Percentiles rank a stretch among this genome's conserved stretches.
Conservation (phyloP, 768 basidiomycete species). For the Exsudoporus frostii region DNA sequence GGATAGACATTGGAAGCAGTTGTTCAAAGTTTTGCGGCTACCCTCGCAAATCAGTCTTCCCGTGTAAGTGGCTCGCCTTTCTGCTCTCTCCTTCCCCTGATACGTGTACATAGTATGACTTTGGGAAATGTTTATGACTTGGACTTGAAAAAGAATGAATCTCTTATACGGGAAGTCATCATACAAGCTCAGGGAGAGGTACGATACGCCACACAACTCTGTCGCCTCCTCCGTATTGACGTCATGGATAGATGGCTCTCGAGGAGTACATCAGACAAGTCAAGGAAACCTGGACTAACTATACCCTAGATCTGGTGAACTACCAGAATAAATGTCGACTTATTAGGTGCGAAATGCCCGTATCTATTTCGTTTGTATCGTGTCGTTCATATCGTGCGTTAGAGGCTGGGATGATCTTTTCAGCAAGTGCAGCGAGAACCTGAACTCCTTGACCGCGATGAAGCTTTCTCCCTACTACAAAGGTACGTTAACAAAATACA, state of each 20-base stretch:
- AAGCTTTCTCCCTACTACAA: conserved; percentile 98
- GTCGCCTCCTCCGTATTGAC: conserved; percentile 6
- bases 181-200: conserved; percentile 98
- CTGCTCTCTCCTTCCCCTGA: background rate
- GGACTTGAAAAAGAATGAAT: conserved; percentile 92
- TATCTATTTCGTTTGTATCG: background rate
- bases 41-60: conserved; percentile 73
- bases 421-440: conserved; percentile 94
- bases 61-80: conserved; percentile 47
- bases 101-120: conserved; percentile 65
- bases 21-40: conserved; percentile 85
- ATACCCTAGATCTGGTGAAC: conserved; percentile 93
- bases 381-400: conserved; percentile 10
- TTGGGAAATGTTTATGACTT: conserved; percentile 96
- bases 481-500: conserved; percentile 43
- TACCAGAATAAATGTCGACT: conserved; percentile 99
- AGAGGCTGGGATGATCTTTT: conserved; percentile 98
- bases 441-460: conserved; percentile 96
- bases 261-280: conserved; percentile 97
- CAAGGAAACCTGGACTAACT: conserved; percentile 95
- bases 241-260: conserved; percentile 71
- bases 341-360: conserved; percentile 55
- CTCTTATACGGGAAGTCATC: conserved; percentile 89
- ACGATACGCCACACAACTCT: conserved; percentile 5
- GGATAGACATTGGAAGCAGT: conserved; percentile 96